Percentiles rank a stretch among this genome's conserved stretches.
Evolutionary conservation across 371 early-diverging fungal genomes (phyloP).

Genomic region (Mucor circinelloides): DNA sequence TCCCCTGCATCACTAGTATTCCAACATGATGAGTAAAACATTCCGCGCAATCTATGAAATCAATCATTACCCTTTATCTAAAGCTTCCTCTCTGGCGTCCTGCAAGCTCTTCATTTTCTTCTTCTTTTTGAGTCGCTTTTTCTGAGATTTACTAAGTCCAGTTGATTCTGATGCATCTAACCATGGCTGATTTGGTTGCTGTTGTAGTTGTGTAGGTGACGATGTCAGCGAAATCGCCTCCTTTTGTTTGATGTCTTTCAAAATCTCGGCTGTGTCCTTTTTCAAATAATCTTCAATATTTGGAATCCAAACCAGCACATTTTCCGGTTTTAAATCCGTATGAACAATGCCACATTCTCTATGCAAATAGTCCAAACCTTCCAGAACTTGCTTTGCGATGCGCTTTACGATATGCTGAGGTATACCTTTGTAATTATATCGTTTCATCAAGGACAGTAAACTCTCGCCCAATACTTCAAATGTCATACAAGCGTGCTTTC

Average conservation of each 20-base stretch:
- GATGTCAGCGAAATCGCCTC: neutral
- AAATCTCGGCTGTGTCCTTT: constrained; percentile 23
- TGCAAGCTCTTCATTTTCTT: constrained; percentile 24
- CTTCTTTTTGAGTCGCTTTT: constrained; percentile 41
- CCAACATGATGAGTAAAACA: neutral
- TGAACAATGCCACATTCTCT: constrained; percentile 97
- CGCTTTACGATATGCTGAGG: constrained; percentile 85
- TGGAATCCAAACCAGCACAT: constrained; percentile 89
- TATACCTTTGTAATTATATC: constrained; percentile 72
- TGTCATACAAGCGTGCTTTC: constrained; percentile 94
- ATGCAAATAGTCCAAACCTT: constrained; percentile 94
- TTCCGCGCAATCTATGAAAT: neutral
- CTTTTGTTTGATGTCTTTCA: constrained; percentile 12
- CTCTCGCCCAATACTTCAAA: constrained; percentile 98
- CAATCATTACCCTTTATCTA: neutral
- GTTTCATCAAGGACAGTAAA: constrained; percentile 82
- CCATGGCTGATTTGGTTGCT: neutral
- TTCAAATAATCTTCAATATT: constrained; percentile 62
- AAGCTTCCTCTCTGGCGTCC: constrained; percentile 15
- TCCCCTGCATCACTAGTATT: neutral
- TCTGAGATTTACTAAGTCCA: constrained; percentile 36
- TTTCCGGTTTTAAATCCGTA: constrained; percentile 98
- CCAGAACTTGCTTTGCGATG: constrained; percentile 83
- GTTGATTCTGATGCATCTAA: constrained; percentile 14
- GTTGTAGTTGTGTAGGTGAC: neutral